Conservation (phyloP, 306 rosid genomes). For the Lablab purpureus region DNA sequence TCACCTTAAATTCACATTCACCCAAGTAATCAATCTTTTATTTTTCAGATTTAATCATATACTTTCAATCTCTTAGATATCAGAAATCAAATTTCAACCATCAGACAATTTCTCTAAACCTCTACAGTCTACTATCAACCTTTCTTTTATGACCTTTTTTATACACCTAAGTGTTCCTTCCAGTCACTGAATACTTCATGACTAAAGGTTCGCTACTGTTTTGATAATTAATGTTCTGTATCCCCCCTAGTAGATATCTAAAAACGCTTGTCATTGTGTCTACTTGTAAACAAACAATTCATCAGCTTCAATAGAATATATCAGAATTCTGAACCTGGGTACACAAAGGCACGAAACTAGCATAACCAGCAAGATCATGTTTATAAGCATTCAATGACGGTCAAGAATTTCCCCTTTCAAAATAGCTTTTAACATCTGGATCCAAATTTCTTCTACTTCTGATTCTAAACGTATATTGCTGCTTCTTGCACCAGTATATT, state of each 20-base stretch:
- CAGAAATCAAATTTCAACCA: conserved; percentile 38
- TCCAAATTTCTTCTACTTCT: conserved; percentile 12
- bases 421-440: conserved; percentile 4
- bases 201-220: conserved; percentile 7
- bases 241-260: background rate
- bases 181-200: conserved; percentile 20
- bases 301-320: conserved; percentile 11
- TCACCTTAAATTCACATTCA: background rate
- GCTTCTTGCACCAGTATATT: background rate
- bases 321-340: conserved; percentile 10
- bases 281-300: background rate
- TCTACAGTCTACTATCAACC: background rate
- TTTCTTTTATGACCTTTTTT: background rate
- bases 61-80: conserved; percentile 21
- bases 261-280: conserved; percentile 10
- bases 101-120: conserved; percentile 12
- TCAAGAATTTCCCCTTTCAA: background rate
- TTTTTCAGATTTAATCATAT: background rate
- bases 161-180: conserved; percentile 9
- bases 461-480: background rate
- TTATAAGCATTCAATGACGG: background rate
- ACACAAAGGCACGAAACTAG: conserved; percentile 3
- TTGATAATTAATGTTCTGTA: conserved; percentile 20
- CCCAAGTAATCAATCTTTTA: background rate
- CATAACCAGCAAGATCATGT: conserved; percentile 8